phyloP scores from a whole-genome alignment of 495 filamentous ascomycete genomes.

The Xylaria intraflava region DNA sequence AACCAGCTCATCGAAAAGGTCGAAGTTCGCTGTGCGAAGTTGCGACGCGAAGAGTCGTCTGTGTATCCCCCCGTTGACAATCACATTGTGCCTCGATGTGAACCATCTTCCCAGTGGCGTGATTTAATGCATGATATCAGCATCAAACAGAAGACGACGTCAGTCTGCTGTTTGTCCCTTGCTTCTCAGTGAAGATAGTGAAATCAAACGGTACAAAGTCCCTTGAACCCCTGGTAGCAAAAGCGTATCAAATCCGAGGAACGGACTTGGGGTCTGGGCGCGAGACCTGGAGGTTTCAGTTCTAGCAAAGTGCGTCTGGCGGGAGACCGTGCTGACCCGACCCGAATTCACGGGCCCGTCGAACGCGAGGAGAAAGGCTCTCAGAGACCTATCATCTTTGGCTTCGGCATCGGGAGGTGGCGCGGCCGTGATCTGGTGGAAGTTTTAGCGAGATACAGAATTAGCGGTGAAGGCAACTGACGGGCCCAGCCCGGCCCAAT shows the following conservation, averaged over 20 bases:
- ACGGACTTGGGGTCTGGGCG: not conserved
- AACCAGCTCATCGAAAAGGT: not conserved
- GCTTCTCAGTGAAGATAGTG: too few species aligned
- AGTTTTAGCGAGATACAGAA: not conserved
- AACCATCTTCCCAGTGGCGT: too few species aligned
- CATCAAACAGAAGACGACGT: too few species aligned
- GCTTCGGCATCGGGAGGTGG: not conserved
- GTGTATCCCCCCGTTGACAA: not conserved
- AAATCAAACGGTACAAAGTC: too few species aligned
- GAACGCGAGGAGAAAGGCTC: not conserved
- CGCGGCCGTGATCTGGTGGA: not conserved
- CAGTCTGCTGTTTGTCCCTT: too few species aligned
- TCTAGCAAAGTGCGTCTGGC: not conserved
- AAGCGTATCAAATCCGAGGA: not conserved
- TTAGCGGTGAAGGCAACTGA: conserved; percentile 4
- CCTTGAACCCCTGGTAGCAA: too few species aligned
- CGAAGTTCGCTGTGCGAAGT: not conserved
- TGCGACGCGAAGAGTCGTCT: not conserved
- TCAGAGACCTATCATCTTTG: not conserved
- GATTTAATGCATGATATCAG: too few species aligned
- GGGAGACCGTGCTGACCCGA: not conserved
- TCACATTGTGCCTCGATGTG: not conserved
- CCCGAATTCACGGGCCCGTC: not conserved
- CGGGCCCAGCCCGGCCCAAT: not conserved
- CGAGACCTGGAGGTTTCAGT: not conserved